phyloP scores from a whole-genome alignment of 2,329 filamentous ascomycete species.

The Penicillium sp. region DNA sequence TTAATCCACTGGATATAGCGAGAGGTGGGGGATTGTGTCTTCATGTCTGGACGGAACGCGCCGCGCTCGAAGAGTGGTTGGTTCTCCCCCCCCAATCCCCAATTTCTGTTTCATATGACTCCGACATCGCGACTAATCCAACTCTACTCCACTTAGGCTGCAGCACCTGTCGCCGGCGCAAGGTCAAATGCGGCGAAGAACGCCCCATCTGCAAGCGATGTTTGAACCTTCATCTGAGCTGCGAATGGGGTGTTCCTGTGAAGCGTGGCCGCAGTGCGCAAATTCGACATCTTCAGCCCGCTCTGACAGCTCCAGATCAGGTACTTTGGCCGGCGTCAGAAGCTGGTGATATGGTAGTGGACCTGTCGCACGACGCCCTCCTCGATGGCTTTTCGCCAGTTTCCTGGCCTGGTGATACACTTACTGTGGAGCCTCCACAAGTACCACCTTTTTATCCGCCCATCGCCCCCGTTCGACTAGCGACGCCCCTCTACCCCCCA shows the following conservation, averaged over 20 bases:
- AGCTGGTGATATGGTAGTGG: constrained; percentile 7
- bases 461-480: constrained; percentile 7
- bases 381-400: constrained; percentile 15
- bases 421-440: constrained; percentile 10
- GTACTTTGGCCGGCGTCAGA: constrained; percentile 1
- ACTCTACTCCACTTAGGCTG: constrained; percentile 28
- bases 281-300: constrained; percentile 30
- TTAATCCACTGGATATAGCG: constrained; percentile 5
- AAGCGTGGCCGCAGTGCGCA: constrained; percentile 25
- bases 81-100: constrained; percentile 5
- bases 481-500: constrained; percentile 28
- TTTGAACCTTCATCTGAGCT: constrained; percentile 28
- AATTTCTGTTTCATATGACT: background rate
- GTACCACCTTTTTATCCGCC: constrained; percentile 17
- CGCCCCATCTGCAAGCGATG: constrained; percentile 37
- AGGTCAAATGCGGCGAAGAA: constrained; percentile 39
- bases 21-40: constrained; percentile 14
- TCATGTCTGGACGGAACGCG: constrained; percentile 38
- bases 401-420: constrained; percentile 17
- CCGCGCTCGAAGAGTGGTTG: constrained; percentile 43
- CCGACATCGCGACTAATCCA: background rate
- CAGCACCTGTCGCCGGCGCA: constrained; percentile 39
- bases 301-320: constrained; percentile 13
- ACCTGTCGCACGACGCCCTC: constrained; percentile 9
- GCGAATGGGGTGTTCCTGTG: constrained; percentile 37